Conservation (phyloP, 257 asterid species). For the Agastache rugosa region DNA sequence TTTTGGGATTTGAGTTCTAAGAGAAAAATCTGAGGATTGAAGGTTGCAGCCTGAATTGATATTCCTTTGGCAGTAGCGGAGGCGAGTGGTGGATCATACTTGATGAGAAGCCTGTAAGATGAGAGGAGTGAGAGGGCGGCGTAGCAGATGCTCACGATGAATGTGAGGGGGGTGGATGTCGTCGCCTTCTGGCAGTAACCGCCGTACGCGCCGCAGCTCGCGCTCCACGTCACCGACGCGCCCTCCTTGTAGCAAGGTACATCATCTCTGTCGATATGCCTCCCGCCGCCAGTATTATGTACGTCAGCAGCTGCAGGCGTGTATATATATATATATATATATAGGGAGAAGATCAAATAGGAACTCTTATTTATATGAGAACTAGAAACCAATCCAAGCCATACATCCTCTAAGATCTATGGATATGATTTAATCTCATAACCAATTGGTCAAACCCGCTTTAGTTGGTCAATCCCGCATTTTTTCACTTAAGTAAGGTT, state of each 20-base stretch:
- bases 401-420: too few species aligned
- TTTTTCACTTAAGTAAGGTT: too few species aligned
- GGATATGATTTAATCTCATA: too few species aligned
- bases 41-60: constrained; percentile 47
- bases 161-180: constrained; percentile 65
- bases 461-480: too few species aligned
- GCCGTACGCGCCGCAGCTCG: constrained; percentile 67
- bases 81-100: constrained; percentile 74
- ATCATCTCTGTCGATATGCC: constrained; percentile 75
- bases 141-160: constrained; percentile 67
- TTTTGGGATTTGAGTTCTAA: too few species aligned
- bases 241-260: constrained; percentile 86
- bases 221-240: constrained; percentile 65
- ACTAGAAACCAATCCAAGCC: too few species aligned
- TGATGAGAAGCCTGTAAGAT: constrained; percentile 83
- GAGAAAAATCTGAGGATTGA: constrained; percentile 24
- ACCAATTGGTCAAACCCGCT: too few species aligned
- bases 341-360: too few species aligned
- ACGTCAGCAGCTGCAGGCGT: constrained; percentile 76
- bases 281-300: constrained; percentile 74
- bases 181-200: constrained; percentile 81
- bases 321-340: too few species aligned
- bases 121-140: constrained; percentile 73
- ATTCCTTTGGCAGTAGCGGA: constrained; percentile 43
- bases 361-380: too few species aligned